These are phyloP conservation scores for Sporothrix inflata DNA, from an alignment of 2,329 filamentous ascomycete species.

Conservation along the genomic window DNA sequence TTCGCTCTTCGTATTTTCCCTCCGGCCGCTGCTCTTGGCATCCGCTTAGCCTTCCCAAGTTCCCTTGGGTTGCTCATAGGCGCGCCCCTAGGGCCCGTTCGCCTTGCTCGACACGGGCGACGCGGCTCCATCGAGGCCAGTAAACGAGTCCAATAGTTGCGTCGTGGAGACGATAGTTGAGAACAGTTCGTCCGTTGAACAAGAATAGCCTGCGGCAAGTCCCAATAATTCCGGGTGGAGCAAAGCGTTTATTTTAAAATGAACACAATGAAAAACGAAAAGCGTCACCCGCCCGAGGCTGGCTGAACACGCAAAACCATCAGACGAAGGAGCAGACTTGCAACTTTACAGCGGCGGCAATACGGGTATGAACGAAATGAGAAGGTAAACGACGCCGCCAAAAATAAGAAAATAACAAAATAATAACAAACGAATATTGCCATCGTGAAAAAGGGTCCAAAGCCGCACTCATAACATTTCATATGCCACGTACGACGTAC, in stretches of 20 bases:
- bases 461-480: too few species aligned
- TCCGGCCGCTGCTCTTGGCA: neutral
- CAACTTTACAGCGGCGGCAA: neutral
- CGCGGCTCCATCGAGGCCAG: neutral
- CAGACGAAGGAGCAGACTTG: neutral
- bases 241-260: constrained; percentile 12
- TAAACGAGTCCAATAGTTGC: neutral
- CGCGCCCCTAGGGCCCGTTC: too few species aligned
- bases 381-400: neutral
- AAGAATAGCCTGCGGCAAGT: neutral
- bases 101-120: neutral
- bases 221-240: constrained; percentile 4
- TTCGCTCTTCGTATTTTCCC: neutral
- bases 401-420: neutral
- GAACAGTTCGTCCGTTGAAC: neutral
- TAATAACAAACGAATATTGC: neutral
- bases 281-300: neutral
- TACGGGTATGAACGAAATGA: neutral
- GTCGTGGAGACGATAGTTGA: neutral
- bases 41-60: neutral
- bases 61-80: neutral
- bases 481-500: too few species aligned
- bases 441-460: neutral
- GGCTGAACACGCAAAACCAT: constrained; percentile 11
- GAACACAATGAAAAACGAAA: neutral